Evolutionary conservation across 257 asterid species (phyloP).

Genomic region (Nicotiana tabacum): DNA sequence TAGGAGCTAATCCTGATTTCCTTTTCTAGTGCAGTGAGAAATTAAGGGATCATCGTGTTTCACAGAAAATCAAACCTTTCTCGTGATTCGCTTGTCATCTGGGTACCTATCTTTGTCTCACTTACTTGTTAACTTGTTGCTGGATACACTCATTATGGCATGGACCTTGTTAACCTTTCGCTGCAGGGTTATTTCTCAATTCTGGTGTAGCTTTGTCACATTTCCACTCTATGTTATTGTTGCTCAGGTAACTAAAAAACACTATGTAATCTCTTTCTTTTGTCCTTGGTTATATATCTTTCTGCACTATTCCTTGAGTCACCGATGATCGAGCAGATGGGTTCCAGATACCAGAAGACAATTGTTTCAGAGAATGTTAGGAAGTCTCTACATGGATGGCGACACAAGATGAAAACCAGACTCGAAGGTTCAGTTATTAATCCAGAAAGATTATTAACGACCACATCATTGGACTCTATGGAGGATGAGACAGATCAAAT

Average conservation of each 20-base stretch:
- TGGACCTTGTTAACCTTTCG: background rate
- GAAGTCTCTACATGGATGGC: slow-evolving; percentile 76
- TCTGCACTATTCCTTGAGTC: background rate
- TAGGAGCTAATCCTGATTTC: background rate
- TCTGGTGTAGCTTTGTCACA: slow-evolving; percentile 97
- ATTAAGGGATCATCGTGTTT: slow-evolving; percentile 53
- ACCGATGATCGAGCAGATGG: slow-evolving; percentile 53
- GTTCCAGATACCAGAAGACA: slow-evolving; percentile 72
- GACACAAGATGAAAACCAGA: slow-evolving; percentile 50
- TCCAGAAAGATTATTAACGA: slow-evolving; percentile 16
- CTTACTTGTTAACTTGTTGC: slow-evolving; percentile 1
- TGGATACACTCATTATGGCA: background rate
- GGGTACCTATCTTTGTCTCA: slow-evolving; percentile 40
- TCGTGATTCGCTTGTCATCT: slow-evolving; percentile 60
- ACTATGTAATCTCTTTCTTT: background rate
- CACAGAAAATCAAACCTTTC: slow-evolving; percentile 39
- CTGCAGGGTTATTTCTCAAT: slow-evolving; percentile 78
- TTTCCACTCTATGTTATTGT: slow-evolving; percentile 86
- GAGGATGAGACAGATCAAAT: slow-evolving; percentile 13
- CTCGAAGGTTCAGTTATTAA: slow-evolving; percentile 24
- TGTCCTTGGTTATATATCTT: background rate
- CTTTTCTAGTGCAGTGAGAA: slow-evolving; percentile 60
- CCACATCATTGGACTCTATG: slow-evolving; percentile 35
- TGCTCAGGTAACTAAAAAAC: slow-evolving; percentile 52
- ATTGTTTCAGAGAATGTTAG: slow-evolving; percentile 72